Evolutionary conservation across 1,284 basidiomycete genomes (phyloP).

Genomic region (Ceratorhiza oryzae-sativae): DNA sequence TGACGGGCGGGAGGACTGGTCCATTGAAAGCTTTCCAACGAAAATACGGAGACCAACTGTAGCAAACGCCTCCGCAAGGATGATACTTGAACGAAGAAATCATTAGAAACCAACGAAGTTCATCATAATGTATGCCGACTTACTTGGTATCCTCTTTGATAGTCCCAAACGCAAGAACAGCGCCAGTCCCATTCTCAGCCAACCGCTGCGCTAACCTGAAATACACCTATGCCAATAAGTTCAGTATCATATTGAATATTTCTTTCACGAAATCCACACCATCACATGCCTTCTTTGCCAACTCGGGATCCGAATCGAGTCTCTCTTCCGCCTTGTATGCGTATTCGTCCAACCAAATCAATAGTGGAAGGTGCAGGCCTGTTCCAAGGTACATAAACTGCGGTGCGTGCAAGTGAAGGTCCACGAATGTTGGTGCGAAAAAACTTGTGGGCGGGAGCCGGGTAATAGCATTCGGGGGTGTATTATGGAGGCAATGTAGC

Average conservation of each 20-base stretch:
- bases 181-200: constrained; percentile 74
- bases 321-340: constrained; percentile 79
- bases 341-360: constrained; percentile 82
- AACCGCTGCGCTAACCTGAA: constrained; percentile 66
- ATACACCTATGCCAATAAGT: constrained; percentile 59
- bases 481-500: constrained; percentile 25
- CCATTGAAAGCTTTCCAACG: constrained; percentile 87
- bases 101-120: constrained; percentile 5
- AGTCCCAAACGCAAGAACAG: constrained; percentile 80
- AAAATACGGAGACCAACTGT: constrained; percentile 75
- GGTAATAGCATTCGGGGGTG: constrained; percentile 25
- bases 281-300: constrained; percentile 57
- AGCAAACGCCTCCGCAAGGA: constrained; percentile 76
- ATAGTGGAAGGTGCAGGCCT: constrained; percentile 80
- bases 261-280: constrained; percentile 26
- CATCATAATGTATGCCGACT: constrained; percentile 43
- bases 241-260: background rate
- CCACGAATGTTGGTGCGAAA: constrained; percentile 77
- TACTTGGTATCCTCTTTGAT: constrained; percentile 82
- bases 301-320: constrained; percentile 65
- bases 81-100: constrained; percentile 58
- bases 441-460: constrained; percentile 64
- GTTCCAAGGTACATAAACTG: constrained; percentile 87
- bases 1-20: constrained; percentile 71
- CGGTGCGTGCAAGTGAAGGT: constrained; percentile 84